Evolutionary conservation across 2,329 filamentous ascomycete genomes (phyloP).

Genomic region (Stemphylium beticola): DNA sequence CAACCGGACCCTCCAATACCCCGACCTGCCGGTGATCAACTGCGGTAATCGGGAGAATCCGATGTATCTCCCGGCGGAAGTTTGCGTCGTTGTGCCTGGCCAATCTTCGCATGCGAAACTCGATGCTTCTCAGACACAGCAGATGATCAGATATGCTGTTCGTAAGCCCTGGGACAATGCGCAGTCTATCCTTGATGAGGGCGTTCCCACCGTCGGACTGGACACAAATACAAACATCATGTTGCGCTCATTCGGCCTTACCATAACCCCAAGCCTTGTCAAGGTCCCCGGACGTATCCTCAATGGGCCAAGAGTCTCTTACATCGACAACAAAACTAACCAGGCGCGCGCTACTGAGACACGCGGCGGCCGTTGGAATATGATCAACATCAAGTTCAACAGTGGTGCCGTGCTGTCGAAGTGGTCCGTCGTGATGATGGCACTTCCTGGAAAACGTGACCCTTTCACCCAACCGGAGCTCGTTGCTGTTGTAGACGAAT

Average conservation of each 20-base stretch:
- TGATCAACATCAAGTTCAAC: constrained; percentile 29
- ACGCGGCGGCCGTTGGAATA: constrained; percentile 63
- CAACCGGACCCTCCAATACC: constrained; percentile 14
- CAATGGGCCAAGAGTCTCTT: constrained; percentile 58
- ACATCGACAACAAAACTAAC: constrained; percentile 56
- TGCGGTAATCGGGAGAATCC: constrained; percentile 31
- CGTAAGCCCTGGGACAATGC: constrained; percentile 35
- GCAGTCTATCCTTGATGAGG: constrained; percentile 17
- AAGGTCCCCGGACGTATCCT: constrained; percentile 75
- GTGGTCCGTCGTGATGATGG: constrained; percentile 24
- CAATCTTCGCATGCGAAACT: constrained; percentile 33
- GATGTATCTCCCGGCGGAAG: constrained; percentile 32
- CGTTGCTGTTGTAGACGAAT: constrained; percentile 11
- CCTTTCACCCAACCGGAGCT: constrained; percentile 10
- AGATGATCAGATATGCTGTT: constrained; percentile 38
- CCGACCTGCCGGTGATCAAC: constrained; percentile 30
- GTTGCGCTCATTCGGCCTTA: constrained; percentile 63
- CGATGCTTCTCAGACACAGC: constrained; percentile 26
- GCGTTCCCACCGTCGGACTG: constrained; percentile 22
- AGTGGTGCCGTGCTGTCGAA: constrained; percentile 6
- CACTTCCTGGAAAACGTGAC: constrained; percentile 6
- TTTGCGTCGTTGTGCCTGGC: constrained; percentile 32
- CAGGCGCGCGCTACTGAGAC: constrained; percentile 38
- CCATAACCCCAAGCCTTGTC: constrained; percentile 65
- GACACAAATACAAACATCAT: constrained; percentile 20